phyloP scores from a whole-genome alignment of 2,329 filamentous ascomycete genomes.

The Dothideomycetidae sp. region DNA sequence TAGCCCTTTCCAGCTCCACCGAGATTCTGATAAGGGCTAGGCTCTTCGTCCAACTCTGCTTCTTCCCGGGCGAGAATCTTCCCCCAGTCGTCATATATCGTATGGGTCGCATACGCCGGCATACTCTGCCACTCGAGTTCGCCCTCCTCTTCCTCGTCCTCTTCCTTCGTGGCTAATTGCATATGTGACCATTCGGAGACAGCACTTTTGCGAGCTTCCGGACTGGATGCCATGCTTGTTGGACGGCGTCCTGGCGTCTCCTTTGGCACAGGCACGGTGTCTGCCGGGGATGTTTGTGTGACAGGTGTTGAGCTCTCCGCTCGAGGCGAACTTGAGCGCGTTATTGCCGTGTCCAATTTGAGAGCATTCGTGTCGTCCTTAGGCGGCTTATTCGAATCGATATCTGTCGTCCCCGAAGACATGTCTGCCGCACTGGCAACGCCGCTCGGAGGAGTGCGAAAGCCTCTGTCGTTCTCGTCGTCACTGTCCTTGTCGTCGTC shows the following conservation, averaged over 20 bases:
- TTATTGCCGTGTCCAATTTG: too few relatives aligned
- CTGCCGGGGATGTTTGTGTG: constrained; percentile 2
- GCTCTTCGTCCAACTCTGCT: constrained; percentile 52
- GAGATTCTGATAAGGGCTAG: constrained; percentile 58
- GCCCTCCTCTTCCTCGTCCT: constrained; percentile 40
- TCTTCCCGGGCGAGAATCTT: constrained; percentile 72
- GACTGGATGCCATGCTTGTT: constrained; percentile 6
- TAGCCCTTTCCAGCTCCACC: constrained; percentile 91
- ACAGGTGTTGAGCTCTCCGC: not conserved
- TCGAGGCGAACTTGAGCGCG: not conserved
- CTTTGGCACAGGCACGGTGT: not conserved
- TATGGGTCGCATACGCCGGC: constrained; percentile 83
- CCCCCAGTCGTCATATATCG: constrained; percentile 91
- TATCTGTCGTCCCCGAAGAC: not conserved
- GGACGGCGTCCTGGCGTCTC: not conserved
- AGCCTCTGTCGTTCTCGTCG: constrained; percentile 11
- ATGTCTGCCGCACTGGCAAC: not conserved
- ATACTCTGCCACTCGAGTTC: constrained; percentile 82
- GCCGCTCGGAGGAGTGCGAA: constrained; percentile 1
- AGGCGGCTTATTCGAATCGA: not conserved
- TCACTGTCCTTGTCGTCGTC: constrained; percentile 14
- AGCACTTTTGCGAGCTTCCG: constrained; percentile 4
- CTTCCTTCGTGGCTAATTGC: constrained; percentile 31
- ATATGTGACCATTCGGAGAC: constrained; percentile 89
- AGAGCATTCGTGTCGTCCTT: not conserved